Base-by-base conservation (phyloP, 192 early-diverging fungal species). In the Fimicolochytrium jonesii region DNA sequence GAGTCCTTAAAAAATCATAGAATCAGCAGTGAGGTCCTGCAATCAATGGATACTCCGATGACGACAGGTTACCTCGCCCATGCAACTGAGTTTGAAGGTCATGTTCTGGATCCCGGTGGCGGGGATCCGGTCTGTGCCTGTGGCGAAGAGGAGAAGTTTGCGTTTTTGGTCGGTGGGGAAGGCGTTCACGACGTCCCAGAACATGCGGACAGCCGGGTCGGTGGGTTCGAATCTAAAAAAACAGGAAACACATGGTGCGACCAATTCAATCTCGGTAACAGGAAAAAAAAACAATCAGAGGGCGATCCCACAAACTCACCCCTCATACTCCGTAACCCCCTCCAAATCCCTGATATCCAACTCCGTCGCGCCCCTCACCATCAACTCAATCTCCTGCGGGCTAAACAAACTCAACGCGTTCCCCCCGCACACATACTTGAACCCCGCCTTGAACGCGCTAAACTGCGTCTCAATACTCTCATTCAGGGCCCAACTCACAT, bases 41-140 rank as follows among this genome's bases (percentile, higher is more conserved):
- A n/a, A 41, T 11, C n/a, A 41, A n/a, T n/a, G 37, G 37, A 10
- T n/a, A 20, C 11, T 29, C 6, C 5, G 6, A 45, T 7, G 36
- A 4, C 6, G 20, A 13, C 39, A 10, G n/a, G n/a, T n/a, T 51
- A 76, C 72, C 59, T 75, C 77, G 42, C 77, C 77, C 3, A 79
- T 32, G 30, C 62, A 73, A 3, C 71, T 66, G 22, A 79, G 62
- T 47, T 79, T 79, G 64, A 79, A 77, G 7, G 62, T 53, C 74
- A 79, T 73, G 43, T 70, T 72, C 63, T 79, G 71, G 17, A 77
- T 78, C 11, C 77, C 77, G 22, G 74, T 79, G 6, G 77, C 75
- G 4, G 94, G 94, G 3, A 96, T 73, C 9, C 90, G 84, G 59
- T 94, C 92, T 36, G 88, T 88, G 2, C 91, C 92, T 2, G 92